These are phyloP conservation scores for Priceomyces medius DNA, from an alignment of 805 yeast genomes.

Conservation along the genomic window DNA sequence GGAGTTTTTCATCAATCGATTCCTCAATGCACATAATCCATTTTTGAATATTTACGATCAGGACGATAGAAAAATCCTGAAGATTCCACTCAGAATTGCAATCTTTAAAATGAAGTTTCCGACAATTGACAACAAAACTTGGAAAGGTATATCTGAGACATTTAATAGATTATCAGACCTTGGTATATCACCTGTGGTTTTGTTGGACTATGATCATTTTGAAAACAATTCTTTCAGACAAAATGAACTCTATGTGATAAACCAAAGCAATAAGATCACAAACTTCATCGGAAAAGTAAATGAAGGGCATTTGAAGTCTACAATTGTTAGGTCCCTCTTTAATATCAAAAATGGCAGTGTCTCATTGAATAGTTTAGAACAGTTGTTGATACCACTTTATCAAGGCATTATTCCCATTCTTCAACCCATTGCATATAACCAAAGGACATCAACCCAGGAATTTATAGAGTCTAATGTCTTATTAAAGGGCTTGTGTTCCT, in stretches of 20 bases:
- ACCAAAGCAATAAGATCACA: conserved; percentile 31
- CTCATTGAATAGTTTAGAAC: conserved; percentile 25
- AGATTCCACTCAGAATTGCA: conserved; percentile 53
- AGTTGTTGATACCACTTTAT: conserved; percentile 38
- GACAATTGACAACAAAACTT: conserved; percentile 26
- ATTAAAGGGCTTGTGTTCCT: conserved; percentile 22
- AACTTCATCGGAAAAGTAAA: conserved; percentile 21
- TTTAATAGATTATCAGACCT: conserved; percentile 52
- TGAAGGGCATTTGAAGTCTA: conserved; percentile 23
- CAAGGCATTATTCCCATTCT: conserved; percentile 61
- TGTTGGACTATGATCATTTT: conserved; percentile 50
- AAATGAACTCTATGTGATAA: conserved; percentile 29
- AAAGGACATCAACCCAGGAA: conserved; percentile 24
- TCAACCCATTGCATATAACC: conserved; percentile 54
- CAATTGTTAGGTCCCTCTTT: conserved; percentile 28
- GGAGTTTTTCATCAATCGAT: conserved; percentile 33
- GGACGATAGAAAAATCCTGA: conserved; percentile 30
- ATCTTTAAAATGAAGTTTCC: conserved; percentile 50
- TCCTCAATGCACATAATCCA: conserved; percentile 31
- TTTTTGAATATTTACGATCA: conserved; percentile 32
- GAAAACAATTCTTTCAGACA: conserved; percentile 26
- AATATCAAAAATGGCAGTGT: conserved; percentile 11
- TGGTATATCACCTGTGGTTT: conserved; percentile 74
- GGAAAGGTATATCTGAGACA: conserved; percentile 55
- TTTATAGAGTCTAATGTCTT: conserved; percentile 24